Evolutionary conservation across 2,329 filamentous ascomycete genomes (phyloP).

Genomic region (Alternaria atra): DNA sequence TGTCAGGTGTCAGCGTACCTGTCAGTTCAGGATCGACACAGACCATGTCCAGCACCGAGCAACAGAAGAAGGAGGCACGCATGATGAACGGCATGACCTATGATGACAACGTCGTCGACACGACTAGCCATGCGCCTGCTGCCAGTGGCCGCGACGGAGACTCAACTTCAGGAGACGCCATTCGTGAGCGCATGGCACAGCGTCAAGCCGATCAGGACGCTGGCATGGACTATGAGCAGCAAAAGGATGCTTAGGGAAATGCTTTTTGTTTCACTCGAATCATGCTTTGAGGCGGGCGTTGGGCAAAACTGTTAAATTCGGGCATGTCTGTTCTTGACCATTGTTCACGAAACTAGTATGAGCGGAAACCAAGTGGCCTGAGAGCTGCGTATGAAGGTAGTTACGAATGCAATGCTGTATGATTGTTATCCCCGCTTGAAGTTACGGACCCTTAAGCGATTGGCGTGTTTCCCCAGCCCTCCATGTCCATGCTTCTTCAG

Average conservation of each 20-base stretch:
- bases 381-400: slow-evolving; percentile 2
- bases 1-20: slow-evolving; percentile 38
- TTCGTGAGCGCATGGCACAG: slow-evolving; percentile 61
- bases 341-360: slow-evolving; percentile 4
- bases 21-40: slow-evolving; percentile 43
- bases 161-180: slow-evolving; percentile 71
- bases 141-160: slow-evolving; percentile 41
- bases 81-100: slow-evolving; percentile 59
- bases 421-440: not conserved
- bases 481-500: slow-evolving; percentile 7
- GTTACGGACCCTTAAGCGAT: slow-evolving; percentile 22
- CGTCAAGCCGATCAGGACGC: slow-evolving; percentile 34
- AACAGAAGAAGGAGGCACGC: slow-evolving; percentile 52
- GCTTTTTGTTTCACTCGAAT: slow-evolving; percentile 2
- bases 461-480: slow-evolving; percentile 15
- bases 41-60: slow-evolving; percentile 42
- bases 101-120: slow-evolving; percentile 54
- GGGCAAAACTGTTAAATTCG: slow-evolving; percentile 2
- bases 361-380: not conserved
- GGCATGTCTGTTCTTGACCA: slow-evolving; percentile 9
- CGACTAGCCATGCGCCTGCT: slow-evolving; percentile 48
- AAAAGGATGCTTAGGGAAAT: slow-evolving; percentile 27
- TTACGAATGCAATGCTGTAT: slow-evolving; percentile 11
- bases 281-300: slow-evolving; percentile 18
- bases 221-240: slow-evolving; percentile 35